Evolutionary conservation across 2,329 filamentous ascomycete genomes (phyloP), one percentile per base, ranked within the genome.

Genomic region (Simplicillium sp.): DNA sequence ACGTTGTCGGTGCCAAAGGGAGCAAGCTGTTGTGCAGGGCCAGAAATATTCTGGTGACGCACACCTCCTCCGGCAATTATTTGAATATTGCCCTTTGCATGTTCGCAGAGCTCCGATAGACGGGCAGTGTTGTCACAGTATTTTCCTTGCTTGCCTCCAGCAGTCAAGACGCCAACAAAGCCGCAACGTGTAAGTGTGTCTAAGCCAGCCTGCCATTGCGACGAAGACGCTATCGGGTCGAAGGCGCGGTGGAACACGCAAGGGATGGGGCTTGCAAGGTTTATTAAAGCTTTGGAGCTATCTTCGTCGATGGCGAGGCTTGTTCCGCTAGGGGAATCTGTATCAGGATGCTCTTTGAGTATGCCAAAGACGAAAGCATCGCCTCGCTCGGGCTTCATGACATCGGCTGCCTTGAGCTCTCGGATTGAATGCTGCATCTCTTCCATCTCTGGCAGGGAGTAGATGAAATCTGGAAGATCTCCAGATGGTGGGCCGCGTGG

Each of bases 301-400:
- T 53, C 47, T 7, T 49, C 46, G 46, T 77, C 66, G n/a, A 76
- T 44, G 13, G 36, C 46, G 29, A 60, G 36, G 11, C 29, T 15
- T 6, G 32, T 34, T 1, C 12, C 11, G 11, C 33, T 32, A 29
- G n/a, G 33, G 17, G 37, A 14, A 6, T 37, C 37, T 3, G 38
- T 48, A 2, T 43, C 35, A 3, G 32, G 29, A 15, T 40, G 35
- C 16, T 44, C 39, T 29, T 40, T 44, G 11, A 77, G 46, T 2
- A 71, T 55, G 4, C 74, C 74, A 47, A 78, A 75, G 7, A 79
- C 73, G 47, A 79, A 78, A 1, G 71, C 72, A 46, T 78, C 75
- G 4, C 71, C 71, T 12, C 60, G 58, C 2, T 49, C 46, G 0
- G 55, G 46, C 18, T 60, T 49, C 39, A 77, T 50, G 3, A 64